Evolutionary conservation across 2,329 filamentous ascomycete species (phyloP), one percentile per base, ranked within the genome.

Genomic region (Aschersonia sp.): DNA sequence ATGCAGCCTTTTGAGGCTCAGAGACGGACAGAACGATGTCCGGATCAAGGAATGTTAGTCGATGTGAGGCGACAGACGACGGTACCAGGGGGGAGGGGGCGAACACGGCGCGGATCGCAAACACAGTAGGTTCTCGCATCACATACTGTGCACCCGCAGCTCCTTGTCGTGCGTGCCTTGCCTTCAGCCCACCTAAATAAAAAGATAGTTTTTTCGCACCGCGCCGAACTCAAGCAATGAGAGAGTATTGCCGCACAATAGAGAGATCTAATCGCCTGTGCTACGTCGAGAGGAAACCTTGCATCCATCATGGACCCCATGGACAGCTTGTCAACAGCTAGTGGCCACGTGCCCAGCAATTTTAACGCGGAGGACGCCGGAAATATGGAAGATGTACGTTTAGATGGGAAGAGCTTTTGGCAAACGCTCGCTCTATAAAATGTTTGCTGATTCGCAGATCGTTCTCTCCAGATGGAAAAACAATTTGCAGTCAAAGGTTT

Each of bases 401-500:
- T 14, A 35, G 41, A 29, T 35, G 10, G 5, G 31, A 48, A 42
- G 32, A 37, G 9, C 9, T 9, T 22, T 6, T 4, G 5, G 4
- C n/a, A 41, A 12, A 12, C 12, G 35, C 4, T 12, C 35, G 35
- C 35, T 37, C 35, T 9, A 9, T 37, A 37, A 1, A 4, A 8
- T 8, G 12, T 37, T 37, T 37, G 12, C 35, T 37, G 35, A 37
- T 12, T 8, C 12, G 4, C 35, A 37, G 8, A 12, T 37, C 35
- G 12, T 37, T 41, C 40, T 14, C 11, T 39, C 6, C 22, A 94
- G 86, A 95, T 98, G 64, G 92, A 98, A 77, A 95, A 95, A 76
- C 92, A 97, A 67, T 98, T 98, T 60, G 92, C 92, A 32, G 92
- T 98, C 58, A 97, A 97, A 74, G 84, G 85, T 87, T 59, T 43